phyloP scores from a whole-genome alignment of 768 basidiomycete species.

The Mycena polygramma region DNA sequence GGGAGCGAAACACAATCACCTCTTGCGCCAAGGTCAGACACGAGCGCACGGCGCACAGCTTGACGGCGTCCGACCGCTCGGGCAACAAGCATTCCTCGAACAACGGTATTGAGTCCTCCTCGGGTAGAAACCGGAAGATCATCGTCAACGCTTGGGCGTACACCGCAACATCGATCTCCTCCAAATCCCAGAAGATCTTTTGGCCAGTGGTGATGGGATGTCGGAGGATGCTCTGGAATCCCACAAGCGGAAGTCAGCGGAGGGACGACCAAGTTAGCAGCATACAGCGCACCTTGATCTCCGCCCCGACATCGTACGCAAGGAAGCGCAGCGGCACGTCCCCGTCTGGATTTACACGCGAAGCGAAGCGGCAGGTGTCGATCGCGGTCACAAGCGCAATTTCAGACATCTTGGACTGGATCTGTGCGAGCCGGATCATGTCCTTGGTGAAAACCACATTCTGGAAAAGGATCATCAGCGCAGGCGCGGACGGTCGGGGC shows the following conservation, averaged over 20 bases:
- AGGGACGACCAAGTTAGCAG: slow-evolving; percentile 1
- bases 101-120: slow-evolving; percentile 69
- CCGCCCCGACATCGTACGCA: slow-evolving; percentile 81
- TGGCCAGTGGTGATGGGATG: slow-evolving; percentile 51
- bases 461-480: slow-evolving; percentile 39
- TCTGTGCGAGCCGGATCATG: slow-evolving; percentile 68
- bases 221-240: slow-evolving; percentile 46
- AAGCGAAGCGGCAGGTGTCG: slow-evolving; percentile 84
- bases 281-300: slow-evolving; percentile 73
- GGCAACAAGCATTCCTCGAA: slow-evolving; percentile 79
- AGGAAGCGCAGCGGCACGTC: slow-evolving; percentile 76
- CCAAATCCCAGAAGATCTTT: slow-evolving; percentile 82
- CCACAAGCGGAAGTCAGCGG: background rate
- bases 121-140: slow-evolving; percentile 77
- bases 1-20: slow-evolving; percentile 51
- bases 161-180: slow-evolving; percentile 82
- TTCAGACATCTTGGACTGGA: slow-evolving; percentile 71
- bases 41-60: slow-evolving; percentile 82
- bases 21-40: slow-evolving; percentile 77
- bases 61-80: slow-evolving; percentile 85
- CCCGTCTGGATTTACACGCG: slow-evolving; percentile 59
- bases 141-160: slow-evolving; percentile 82
- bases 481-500: background rate
- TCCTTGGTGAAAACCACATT: slow-evolving; percentile 75
- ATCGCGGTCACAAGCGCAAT: slow-evolving; percentile 79